Percentiles rank a stretch among this genome's conserved stretches.
phyloP scores from a whole-genome alignment of 2,329 filamentous ascomycete genomes.

The Lecanicillium sp. region DNA sequence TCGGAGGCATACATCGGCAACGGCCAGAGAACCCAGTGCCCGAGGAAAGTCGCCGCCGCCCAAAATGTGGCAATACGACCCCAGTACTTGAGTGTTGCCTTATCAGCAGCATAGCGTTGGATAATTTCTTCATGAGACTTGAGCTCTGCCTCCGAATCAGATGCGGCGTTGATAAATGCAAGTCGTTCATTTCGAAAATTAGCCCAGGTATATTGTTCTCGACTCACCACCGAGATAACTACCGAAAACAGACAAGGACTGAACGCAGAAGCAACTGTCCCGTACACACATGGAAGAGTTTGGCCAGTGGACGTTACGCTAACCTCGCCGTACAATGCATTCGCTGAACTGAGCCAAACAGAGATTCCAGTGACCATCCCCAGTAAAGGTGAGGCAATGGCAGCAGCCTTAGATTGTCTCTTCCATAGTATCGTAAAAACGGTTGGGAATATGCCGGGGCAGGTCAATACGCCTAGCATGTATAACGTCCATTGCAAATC shows the following conservation, averaged over 20 bases:
- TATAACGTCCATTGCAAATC: conserved; percentile 47
- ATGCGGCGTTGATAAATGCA: conserved; percentile 21
- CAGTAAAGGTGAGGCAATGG: conserved; percentile 39
- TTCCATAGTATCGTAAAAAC: conserved; percentile 44
- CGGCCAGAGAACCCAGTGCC: conserved; percentile 46
- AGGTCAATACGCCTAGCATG: conserved; percentile 45
- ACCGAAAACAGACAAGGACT: conserved; percentile 34
- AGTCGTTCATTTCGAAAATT: conserved; percentile 31
- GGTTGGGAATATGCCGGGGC: conserved; percentile 45
- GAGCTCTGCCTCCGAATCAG: conserved; percentile 11
- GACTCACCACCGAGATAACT: conserved; percentile 34
- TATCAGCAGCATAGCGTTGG: conserved; percentile 19
- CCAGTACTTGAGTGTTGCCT: conserved; percentile 35
- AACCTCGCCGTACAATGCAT: conserved; percentile 36
- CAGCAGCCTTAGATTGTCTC: conserved; percentile 38
- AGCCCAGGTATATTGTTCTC: conserved; percentile 31
- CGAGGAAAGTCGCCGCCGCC: conserved; percentile 40
- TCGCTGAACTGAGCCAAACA: conserved; percentile 43
- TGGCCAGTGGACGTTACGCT: conserved; percentile 38
- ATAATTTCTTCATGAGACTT: conserved; percentile 17
- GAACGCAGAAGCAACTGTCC: conserved; percentile 39
- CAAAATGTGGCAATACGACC: conserved; percentile 34
- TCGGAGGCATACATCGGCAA: conserved; percentile 45
- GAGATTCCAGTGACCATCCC: conserved; percentile 41
- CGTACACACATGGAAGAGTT: conserved; percentile 42